phyloP scores from a whole-genome alignment of 345 rosid species.

The Citrus sp. region DNA sequence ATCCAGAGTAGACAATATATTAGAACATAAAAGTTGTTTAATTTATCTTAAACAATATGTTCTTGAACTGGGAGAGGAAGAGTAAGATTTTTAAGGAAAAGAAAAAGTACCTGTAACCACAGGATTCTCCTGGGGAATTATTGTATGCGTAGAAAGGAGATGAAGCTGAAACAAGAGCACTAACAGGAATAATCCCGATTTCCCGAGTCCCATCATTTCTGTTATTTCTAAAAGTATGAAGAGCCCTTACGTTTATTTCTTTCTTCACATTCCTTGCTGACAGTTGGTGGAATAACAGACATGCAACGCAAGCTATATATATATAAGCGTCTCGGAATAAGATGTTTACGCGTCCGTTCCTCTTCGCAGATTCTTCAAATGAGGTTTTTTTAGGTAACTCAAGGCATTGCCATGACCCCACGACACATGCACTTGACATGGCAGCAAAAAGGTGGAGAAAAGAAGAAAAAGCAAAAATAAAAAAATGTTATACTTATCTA shows the following conservation, averaged over 20 bases:
- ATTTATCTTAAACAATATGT: not conserved
- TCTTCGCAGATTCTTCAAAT: too few relatives aligned
- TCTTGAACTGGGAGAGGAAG: not conserved
- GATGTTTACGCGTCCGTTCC: not conserved
- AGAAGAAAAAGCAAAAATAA: too few relatives aligned
- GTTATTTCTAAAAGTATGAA: not conserved
- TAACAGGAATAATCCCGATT: not conserved
- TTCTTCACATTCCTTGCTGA: not conserved
- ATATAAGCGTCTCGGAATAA: not conserved
- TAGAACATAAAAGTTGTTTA: not conserved
- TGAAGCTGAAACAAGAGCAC: slow-evolving; percentile 10
- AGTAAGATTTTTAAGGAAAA: too few relatives aligned
- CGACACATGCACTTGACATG: too few relatives aligned
- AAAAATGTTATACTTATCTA: too few relatives aligned
- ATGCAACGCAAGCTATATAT: not conserved
- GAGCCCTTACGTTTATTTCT: not conserved
- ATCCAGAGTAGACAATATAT: too few relatives aligned
- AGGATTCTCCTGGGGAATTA: not conserved
- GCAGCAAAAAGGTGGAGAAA: too few relatives aligned
- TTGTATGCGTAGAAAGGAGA: slow-evolving; percentile 1
- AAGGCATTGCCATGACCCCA: too few relatives aligned
- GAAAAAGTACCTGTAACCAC: not conserved
- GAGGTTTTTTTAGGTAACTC: too few relatives aligned
- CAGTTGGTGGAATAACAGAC: not conserved
- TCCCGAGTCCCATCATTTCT: slow-evolving; percentile 18